Conservation (phyloP, 129 eudicot species). For the Centaurea solstitialis region DNA sequence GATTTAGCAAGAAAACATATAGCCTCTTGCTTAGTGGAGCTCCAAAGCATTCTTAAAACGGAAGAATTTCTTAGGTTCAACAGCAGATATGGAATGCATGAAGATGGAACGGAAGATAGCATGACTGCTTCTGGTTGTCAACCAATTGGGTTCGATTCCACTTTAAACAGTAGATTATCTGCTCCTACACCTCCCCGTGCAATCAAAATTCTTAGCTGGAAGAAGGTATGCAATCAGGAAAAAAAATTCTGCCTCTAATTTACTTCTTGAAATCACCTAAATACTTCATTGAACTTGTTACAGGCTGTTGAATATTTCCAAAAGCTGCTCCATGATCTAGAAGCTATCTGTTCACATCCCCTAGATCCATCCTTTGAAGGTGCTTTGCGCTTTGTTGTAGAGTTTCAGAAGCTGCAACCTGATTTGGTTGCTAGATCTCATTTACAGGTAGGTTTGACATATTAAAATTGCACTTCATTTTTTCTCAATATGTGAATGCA, state of each 20-base stretch:
- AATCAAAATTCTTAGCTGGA: conserved; percentile 80
- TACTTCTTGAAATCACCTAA: background rate
- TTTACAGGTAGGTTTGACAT: conserved; percentile 61
- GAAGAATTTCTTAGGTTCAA: conserved; percentile 62
- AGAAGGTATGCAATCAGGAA: conserved; percentile 48
- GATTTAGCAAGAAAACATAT: conserved; percentile 91
- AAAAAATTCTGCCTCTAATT: background rate
- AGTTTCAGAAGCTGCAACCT: conserved; percentile 81
- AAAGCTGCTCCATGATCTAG: conserved; percentile 90
- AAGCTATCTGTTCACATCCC: conserved; percentile 71
- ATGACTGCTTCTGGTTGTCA: conserved; percentile 97
- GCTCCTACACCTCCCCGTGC: conserved; percentile 99
- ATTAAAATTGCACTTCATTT: background rate
- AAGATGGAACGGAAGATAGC: conserved; percentile 46
- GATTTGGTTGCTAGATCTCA: conserved; percentile 94
- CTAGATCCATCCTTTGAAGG: conserved; percentile 64
- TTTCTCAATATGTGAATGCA: background rate
- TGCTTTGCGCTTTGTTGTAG: conserved; percentile 69
- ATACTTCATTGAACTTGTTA: background rate
- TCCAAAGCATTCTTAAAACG: conserved; percentile 65
- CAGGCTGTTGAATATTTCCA: conserved; percentile 90
- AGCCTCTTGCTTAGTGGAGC: conserved; percentile 67
- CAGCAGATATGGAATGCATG: conserved; percentile 39
- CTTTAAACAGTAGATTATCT: conserved; percentile 82
- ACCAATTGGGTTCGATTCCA: conserved; percentile 94